Conservation (phyloP, 2,329 filamentous ascomycete genomes). For the Dactylellina sp. region DNA sequence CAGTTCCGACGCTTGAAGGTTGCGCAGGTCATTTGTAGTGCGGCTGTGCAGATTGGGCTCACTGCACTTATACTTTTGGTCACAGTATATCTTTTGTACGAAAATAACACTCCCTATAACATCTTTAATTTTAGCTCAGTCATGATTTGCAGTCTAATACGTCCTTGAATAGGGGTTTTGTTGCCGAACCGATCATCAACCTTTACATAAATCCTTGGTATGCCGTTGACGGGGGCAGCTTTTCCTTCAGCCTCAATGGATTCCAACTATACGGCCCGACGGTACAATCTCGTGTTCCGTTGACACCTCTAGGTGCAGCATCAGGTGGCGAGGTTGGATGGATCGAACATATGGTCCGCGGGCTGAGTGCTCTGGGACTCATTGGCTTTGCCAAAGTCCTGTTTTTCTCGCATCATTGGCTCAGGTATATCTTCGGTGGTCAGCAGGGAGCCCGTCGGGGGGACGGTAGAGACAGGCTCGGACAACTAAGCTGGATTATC, state of each 20-base stretch:
- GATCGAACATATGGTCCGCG: constrained; percentile 87
- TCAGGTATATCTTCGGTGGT: constrained; percentile 80
- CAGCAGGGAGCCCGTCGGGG: constrained; percentile 69
- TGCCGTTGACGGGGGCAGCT: constrained; percentile 52
- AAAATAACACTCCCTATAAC: background rate
- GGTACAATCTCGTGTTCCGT: constrained; percentile 14
- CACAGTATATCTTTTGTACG: constrained; percentile 69
- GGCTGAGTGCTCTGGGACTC: constrained; percentile 87
- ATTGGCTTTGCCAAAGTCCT: constrained; percentile 86
- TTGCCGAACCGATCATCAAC: constrained; percentile 92
- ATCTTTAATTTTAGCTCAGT: background rate
- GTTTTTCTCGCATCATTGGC: constrained; percentile 75
- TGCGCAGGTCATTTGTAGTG: constrained; percentile 69
- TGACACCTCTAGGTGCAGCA: constrained; percentile 57
- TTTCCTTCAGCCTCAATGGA: constrained; percentile 42
- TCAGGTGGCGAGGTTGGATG: constrained; percentile 73
- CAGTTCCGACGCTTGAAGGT: constrained; percentile 76
- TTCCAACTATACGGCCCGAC: constrained; percentile 39
- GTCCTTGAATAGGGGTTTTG: constrained; percentile 78
- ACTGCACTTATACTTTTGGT: constrained; percentile 78
- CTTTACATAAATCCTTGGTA: constrained; percentile 79
- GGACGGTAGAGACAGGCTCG: constrained; percentile 80
- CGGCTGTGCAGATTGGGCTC: constrained; percentile 74
- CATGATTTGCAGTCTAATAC: constrained; percentile 10
- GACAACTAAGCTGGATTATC: constrained; percentile 81